These are phyloP conservation scores for Jaltomata sinuosa DNA, from an alignment of 257 asterid genomes.

Conservation along the genomic window DNA sequence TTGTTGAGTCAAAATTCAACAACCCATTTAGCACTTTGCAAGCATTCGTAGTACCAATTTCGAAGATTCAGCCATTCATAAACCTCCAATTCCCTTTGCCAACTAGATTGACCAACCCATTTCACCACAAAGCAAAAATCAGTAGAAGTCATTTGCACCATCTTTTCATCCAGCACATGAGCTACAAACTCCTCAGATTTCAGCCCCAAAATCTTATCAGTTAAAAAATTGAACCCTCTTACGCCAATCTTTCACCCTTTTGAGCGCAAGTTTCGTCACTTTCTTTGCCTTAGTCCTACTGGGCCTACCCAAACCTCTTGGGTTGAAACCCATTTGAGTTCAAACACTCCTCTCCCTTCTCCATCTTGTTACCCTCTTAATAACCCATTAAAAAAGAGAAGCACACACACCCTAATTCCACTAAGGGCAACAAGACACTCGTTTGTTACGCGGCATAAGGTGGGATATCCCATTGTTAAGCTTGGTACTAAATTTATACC, in stretches of 20 bases:
- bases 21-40: constrained; percentile 27
- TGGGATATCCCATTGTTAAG: too few species aligned
- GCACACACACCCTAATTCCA: not conserved
- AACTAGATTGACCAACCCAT: constrained; percentile 70
- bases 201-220: constrained; percentile 65
- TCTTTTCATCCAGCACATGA: constrained; percentile 80
- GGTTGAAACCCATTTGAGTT: not conserved
- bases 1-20: not conserved
- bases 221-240: constrained; percentile 64
- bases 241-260: constrained; percentile 92
- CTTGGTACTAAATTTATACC: too few species aligned
- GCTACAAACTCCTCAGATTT: constrained; percentile 76
- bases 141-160: constrained; percentile 96
- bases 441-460: too few species aligned
- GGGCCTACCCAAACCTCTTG: constrained; percentile 44
- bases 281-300: constrained; percentile 67
- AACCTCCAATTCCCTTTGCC: constrained; percentile 94
- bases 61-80: constrained; percentile 89
- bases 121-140: constrained; percentile 89
- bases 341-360: constrained; percentile 9
- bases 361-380: constrained; percentile 15
- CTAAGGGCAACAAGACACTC: not conserved
- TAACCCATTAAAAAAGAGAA: not conserved
- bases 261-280: constrained; percentile 85
- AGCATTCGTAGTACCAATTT: constrained; percentile 80